Evolutionary conservation across 1,284 basidiomycete genomes (phyloP).

Genomic region (Leccinum fallax): DNA sequence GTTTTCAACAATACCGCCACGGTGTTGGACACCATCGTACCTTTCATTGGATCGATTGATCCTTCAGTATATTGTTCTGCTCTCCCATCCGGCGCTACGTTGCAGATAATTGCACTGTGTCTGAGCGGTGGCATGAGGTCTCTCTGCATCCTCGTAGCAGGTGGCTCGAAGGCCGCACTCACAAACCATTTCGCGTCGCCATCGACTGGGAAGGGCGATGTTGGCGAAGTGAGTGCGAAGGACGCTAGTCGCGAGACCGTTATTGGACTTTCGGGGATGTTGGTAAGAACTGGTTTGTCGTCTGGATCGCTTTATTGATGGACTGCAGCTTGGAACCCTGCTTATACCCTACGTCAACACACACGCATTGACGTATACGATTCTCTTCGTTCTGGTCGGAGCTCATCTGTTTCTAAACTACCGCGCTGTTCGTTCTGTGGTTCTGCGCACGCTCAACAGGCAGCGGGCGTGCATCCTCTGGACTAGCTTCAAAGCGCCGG

Average conservation of each 20-base stretch:
- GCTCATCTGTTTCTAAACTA: slow-evolving; percentile 63
- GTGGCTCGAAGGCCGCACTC: slow-evolving; percentile 70
- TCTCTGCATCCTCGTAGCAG: slow-evolving; percentile 60
- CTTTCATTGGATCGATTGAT: slow-evolving; percentile 46
- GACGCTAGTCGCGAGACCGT: slow-evolving; percentile 73
- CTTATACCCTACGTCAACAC: slow-evolving; percentile 59
- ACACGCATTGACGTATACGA: slow-evolving; percentile 48
- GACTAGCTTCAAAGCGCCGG: slow-evolving; percentile 39
- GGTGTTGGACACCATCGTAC: slow-evolving; percentile 61
- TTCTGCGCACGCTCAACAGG: slow-evolving; percentile 58
- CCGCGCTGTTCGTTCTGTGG: slow-evolving; percentile 56
- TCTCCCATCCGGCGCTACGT: slow-evolving; percentile 33
- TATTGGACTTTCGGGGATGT: slow-evolving; percentile 63
- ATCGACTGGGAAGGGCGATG: slow-evolving; percentile 50
- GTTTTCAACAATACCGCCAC: slow-evolving; percentile 63
- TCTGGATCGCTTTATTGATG: slow-evolving; percentile 6
- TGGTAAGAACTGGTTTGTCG: slow-evolving; percentile 45
- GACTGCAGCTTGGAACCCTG: slow-evolving; percentile 54
- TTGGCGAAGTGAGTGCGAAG: slow-evolving; percentile 72
- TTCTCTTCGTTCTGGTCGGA: slow-evolving; percentile 52
- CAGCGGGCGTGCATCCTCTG: slow-evolving; percentile 59
- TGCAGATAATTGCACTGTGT: slow-evolving; percentile 55
- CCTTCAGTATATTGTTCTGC: slow-evolving; percentile 19
- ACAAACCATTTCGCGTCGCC: slow-evolving; percentile 65
- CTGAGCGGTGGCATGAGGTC: slow-evolving; percentile 58